Conservation (phyloP, 2,329 filamentous ascomycete genomes). For the Penicillium sp. region DNA sequence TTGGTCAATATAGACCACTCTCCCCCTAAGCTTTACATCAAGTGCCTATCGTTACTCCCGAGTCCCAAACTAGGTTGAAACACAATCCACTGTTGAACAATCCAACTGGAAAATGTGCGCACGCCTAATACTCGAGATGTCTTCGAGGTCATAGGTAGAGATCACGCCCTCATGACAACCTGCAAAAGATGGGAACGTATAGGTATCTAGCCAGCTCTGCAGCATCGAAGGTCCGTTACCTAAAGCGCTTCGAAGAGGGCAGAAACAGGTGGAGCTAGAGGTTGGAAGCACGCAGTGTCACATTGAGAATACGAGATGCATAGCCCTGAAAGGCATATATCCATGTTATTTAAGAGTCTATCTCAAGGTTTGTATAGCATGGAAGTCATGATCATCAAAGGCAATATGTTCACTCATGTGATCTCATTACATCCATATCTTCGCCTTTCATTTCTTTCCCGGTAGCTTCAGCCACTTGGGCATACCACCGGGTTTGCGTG, state of each 20-base stretch:
- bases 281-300: background rate
- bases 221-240: background rate
- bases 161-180: background rate
- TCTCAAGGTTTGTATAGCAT: background rate
- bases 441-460: conserved; percentile 61
- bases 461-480: conserved; percentile 71
- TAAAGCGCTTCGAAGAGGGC: no score
- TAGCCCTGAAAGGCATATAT: background rate
- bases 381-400: conserved; percentile 12
- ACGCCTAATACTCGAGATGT: background rate
- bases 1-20: no score
- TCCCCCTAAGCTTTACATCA: background rate
- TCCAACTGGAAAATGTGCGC: background rate
- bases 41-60: no score
- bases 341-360: conserved; percentile 2
- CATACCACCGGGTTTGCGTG: conserved; percentile 40
- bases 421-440: conserved; percentile 2
- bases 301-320: no score
- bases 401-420: conserved; percentile 2
- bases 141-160: background rate
- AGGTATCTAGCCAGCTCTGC: background rate
- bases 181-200: no score
- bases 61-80: no score
- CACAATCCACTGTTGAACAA: no score
- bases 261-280: background rate